phyloP scores from a whole-genome alignment of 768 basidiomycete genomes.

The Boletus coccyginus region DNA sequence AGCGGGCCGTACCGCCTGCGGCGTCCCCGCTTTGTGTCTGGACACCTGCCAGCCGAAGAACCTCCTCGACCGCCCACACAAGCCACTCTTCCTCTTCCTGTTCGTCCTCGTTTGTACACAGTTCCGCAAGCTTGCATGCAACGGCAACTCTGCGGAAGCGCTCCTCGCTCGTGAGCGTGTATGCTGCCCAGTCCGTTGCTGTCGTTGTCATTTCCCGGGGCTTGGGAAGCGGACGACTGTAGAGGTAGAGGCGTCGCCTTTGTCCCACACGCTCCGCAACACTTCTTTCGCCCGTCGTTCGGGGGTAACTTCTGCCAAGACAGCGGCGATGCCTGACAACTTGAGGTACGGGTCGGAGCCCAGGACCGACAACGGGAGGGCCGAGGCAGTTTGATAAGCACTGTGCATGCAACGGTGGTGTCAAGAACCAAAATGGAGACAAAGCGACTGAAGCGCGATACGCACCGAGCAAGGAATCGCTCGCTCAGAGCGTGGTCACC shows the following conservation, averaged over 20 bases:
- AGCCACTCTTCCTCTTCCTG: conserved; percentile 45
- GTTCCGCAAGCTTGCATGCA: conserved; percentile 44
- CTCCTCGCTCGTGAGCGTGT: conserved; percentile 34
- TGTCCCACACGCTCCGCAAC: conserved; percentile 24
- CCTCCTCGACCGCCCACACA: conserved; percentile 43
- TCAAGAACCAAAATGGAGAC: not conserved
- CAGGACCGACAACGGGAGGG: conserved; percentile 38
- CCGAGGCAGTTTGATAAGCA: conserved; percentile 53
- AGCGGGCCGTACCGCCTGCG: too few relatives aligned
- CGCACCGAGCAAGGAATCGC: conserved; percentile 53
- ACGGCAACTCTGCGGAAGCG: conserved; percentile 44
- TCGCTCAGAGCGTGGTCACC: conserved; percentile 52
- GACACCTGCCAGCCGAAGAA: conserved; percentile 28
- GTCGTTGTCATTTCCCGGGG: not conserved
- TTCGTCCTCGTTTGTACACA: conserved; percentile 32
- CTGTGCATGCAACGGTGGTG: conserved; percentile 26
- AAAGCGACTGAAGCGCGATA: not conserved
- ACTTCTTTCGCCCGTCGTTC: conserved; percentile 25
- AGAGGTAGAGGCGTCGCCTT: not conserved
- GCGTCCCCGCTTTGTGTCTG: not conserved
- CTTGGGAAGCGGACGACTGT: conserved; percentile 2
- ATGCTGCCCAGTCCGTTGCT: conserved; percentile 17
- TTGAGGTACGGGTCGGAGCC: conserved; percentile 57
- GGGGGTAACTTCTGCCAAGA: conserved; percentile 50
- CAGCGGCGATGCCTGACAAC: conserved; percentile 62